Percentiles rank a stretch among this genome's conserved stretches.
Conservation (phyloP, 2,329 filamentous ascomycete genomes). For the Ascocoryne sarcoides region DNA sequence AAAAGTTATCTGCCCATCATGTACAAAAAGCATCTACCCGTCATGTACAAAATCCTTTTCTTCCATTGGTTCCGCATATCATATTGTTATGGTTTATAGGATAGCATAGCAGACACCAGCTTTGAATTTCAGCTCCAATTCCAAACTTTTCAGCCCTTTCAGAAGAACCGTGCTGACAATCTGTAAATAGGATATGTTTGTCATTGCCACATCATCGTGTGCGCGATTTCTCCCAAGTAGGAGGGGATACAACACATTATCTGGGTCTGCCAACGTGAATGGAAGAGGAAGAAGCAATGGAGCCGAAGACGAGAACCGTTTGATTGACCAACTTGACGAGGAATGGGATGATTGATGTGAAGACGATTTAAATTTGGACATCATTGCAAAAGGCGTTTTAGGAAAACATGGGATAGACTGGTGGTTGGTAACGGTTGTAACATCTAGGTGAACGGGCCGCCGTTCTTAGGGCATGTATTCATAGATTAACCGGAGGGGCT, state of each 20-base stretch:
- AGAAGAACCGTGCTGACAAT: constrained; percentile 10
- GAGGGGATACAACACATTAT: constrained; percentile 59
- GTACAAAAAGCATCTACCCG: constrained; percentile 2
- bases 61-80: constrained; percentile 1
- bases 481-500: too few species aligned
- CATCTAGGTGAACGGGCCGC: too few species aligned
- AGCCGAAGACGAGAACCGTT: constrained; percentile 75
- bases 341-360: constrained; percentile 74
- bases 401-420: too few species aligned
- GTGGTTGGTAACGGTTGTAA: too few species aligned
- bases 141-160: too few species aligned
- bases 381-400: too few species aligned
- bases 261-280: constrained; percentile 40
- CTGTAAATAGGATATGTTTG: constrained; percentile 49
- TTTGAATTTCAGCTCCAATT: constrained; percentile 2
- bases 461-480: too few species aligned
- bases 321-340: constrained; percentile 94
- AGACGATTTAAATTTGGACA: too few species aligned
- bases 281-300: constrained; percentile 14
- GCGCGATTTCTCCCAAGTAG: constrained; percentile 54
- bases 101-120: constrained; percentile 6
- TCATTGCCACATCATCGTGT: constrained; percentile 62
- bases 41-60: constrained; percentile 11
- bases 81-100: neutral
- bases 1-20: constrained; percentile 1